Base-by-base conservation (phyloP, 768 basidiomycete species). In the Tricholoma bakamatsutake region DNA sequence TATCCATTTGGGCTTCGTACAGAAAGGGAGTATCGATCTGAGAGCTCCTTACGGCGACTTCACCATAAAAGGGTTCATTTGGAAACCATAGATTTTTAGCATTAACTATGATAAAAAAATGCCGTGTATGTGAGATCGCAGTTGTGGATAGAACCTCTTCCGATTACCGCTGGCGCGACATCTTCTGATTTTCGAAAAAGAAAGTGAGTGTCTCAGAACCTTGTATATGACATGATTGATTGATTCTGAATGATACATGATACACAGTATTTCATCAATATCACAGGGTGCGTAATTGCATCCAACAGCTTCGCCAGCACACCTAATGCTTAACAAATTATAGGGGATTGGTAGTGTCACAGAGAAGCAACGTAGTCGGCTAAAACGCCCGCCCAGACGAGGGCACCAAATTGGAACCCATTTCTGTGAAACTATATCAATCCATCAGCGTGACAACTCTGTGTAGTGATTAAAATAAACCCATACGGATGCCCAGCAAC, bases 341-440 rank as follows among this genome's bases (percentile, higher is more conserved):
- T 8, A 11, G 42, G 7, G 18, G 12, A 48, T 47, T 7, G 27
- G 13, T 34, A 24, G 27, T n/a, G 17, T 61, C 37, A 62, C 30
- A 62, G 9, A 21, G 55, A 50, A 4, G 47, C 43, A 11, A 55
- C 17, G 48, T 63, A 63, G 34, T 61, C 59, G 8, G 47, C 52
- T 35, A 63, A 45, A 11, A 46, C 54, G 21, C 62, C 62, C 6
- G 48, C 57, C 61, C 61, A 61, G 17, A 59, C 51, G 18, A 62
- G 53, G 49, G 49, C 46, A 52, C 62, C 33, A 57, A 67, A 57
- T 47, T 56, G 10, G 57, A 64, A 58, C 45, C 58, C 61, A 27
- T 64, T 62, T 28, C 59, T 46, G 52, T 63, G 45, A 61, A 65
- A 59, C 57, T 66, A 45, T 43, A 62, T 6, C 4, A 42, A 46